Percentiles rank a stretch among this genome's conserved stretches.
phyloP scores from a whole-genome alignment of 495 filamentous ascomycete genomes.

The Ramalina peruviana region DNA sequence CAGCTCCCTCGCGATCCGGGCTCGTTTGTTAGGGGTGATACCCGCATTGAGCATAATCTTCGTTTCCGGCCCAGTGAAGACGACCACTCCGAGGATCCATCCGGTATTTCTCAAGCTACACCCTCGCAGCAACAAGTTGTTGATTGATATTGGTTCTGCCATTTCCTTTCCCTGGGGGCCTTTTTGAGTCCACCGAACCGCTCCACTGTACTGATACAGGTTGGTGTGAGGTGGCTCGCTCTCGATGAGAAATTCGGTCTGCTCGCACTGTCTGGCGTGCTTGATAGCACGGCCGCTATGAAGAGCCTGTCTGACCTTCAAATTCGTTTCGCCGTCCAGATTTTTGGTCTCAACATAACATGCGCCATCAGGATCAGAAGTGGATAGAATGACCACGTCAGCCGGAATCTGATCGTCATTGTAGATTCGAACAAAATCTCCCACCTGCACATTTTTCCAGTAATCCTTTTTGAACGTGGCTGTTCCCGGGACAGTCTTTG shows the following conservation, averaged over 20 bases:
- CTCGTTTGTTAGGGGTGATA: slow-evolving; percentile 88
- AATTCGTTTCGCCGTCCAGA: slow-evolving; percentile 92
- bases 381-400: slow-evolving; percentile 89
- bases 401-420: slow-evolving; percentile 93
- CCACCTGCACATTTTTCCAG: slow-evolving; percentile 94
- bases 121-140: slow-evolving; percentile 86
- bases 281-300: slow-evolving; percentile 71
- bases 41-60: slow-evolving; percentile 99
- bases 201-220: slow-evolving; percentile 83
- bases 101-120: slow-evolving; percentile 92
- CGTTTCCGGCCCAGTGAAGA: slow-evolving; percentile 93
- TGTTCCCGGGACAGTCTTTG: slow-evolving; percentile 41
- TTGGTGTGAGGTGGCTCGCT: slow-evolving; percentile 88
- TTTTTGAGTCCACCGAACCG: slow-evolving; percentile 71
- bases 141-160: slow-evolving; percentile 87
- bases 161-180: slow-evolving; percentile 54
- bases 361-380: slow-evolving; percentile 84
- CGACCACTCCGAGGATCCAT: slow-evolving; percentile 89
- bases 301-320: slow-evolving; percentile 88
- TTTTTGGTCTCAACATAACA: slow-evolving; percentile 99
- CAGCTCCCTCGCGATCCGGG: slow-evolving; percentile 77
- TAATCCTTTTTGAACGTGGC: slow-evolving; percentile 80
- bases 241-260: slow-evolving; percentile 72
- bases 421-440: slow-evolving; percentile 93
- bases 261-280: slow-evolving; percentile 86